Percentiles rank a stretch among this genome's conserved stretches.
Evolutionary conservation across 441 rosid genomes (phyloP).

Genomic region (Populus hybrid): DNA sequence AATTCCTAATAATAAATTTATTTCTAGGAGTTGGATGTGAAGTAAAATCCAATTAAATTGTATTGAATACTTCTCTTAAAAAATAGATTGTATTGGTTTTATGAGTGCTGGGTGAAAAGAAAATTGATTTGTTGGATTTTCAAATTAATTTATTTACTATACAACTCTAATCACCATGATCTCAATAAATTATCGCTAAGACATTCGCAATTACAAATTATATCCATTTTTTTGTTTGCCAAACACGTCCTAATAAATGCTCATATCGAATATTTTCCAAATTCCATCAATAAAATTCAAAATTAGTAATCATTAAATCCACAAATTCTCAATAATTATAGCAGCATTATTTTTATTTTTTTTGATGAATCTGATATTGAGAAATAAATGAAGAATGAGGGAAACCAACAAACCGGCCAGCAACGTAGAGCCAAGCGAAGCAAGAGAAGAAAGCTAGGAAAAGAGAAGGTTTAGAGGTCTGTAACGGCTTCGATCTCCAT

Average conservation of each 20-base stretch:
- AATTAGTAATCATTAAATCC: not conserved
- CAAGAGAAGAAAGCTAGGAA: slow-evolving; percentile 90
- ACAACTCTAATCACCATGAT: not conserved
- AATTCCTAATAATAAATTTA: no score
- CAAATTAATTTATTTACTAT: no score
- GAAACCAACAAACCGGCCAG: slow-evolving; percentile 52
- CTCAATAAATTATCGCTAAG: not conserved
- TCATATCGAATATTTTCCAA: not conserved
- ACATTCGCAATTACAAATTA: not conserved
- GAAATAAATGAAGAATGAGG: not conserved
- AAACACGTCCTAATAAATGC: not conserved
- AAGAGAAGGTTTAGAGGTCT: slow-evolving; percentile 76
- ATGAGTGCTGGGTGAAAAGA: no score
- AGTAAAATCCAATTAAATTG: no score
- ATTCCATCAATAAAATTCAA: no score
- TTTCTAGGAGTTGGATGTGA: no score
- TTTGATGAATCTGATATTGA: slow-evolving; percentile 6
- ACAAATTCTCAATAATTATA: not conserved
- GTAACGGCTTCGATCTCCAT: slow-evolving; percentile 73
- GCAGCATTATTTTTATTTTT: not conserved
- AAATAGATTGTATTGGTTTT: no score
- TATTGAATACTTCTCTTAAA: no score
- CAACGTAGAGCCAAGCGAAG: slow-evolving; percentile 97
- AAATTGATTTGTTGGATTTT: no score
- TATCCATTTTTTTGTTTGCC: not conserved